Evolutionary conservation across 768 basidiomycete genomes (phyloP), one percentile per base, ranked within the genome.

Genomic region (Amanita fuliginea): DNA sequence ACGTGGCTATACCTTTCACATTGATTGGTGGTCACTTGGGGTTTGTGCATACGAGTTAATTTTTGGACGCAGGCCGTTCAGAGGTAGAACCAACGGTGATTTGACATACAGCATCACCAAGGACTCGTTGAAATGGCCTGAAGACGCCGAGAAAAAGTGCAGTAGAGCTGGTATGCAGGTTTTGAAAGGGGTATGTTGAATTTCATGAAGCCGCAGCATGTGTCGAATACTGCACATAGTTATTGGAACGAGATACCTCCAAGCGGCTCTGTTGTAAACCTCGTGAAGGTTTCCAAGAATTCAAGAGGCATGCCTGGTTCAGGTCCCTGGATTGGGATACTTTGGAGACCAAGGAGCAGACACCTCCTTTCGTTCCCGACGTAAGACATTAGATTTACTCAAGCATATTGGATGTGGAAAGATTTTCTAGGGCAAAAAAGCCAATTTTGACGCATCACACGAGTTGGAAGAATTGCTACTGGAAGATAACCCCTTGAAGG

Each of bases 371-470:
- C 59, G 76, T 87, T 49, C 95, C 95, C 33, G 95, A 98, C 55
- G 85, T 86, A 62, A 56, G 80, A 71, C 11, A 43, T 34, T 36
- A 16, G 19, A 19, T 7, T 13, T 22, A 42, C 8, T 2, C 4
- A 14, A 18, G 19, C 26, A 54, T 57, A 50, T 42, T 24, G 42
- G 52, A n/a, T 26, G 50, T n/a, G 44, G 48, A 55, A 49, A 40
- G 52, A 33, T 24, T 37, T 41, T 30, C 10, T 60, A 98, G 94
- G 83, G 84, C n/a, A 98, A 97, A 71, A 96, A 96, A 67, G 92
- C 95, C 26, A 97, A 99, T 65, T 99, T 99, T 61, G 95, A 99
- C 62, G 94, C 95, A 22, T 97, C 95, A 10, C 94, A 98, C 60
- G 95, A 99, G 65, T 70, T 99, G 32, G 95, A 99, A 61, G 95